Percentiles rank a stretch among this genome's conserved stretches.
Evolutionary conservation across 805 yeast species (phyloP).

Genomic region (Starmerella davenportii): DNA sequence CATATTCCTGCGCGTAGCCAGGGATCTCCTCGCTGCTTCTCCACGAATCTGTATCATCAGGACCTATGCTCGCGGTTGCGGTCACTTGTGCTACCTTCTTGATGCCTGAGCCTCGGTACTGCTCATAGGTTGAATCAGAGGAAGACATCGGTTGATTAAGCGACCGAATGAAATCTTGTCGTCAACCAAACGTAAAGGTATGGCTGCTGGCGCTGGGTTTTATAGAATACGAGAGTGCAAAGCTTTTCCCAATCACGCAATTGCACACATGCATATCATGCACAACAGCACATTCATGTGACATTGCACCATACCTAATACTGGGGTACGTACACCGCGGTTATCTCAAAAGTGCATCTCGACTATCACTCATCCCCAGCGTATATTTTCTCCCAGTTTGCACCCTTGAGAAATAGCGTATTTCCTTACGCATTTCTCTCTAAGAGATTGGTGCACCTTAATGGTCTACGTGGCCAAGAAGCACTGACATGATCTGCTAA

Average conservation of each 20-base stretch:
- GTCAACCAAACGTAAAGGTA: neutral
- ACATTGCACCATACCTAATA: neutral
- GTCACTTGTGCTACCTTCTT: neutral
- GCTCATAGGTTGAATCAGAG: neutral
- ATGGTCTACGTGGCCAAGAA: too few species aligned
- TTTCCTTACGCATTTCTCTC: neutral
- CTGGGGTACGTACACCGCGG: too few species aligned
- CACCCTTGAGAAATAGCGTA: too few species aligned
- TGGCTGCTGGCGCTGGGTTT: neutral
- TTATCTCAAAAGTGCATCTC: too few species aligned
- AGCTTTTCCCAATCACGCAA: neutral
- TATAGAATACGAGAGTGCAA: neutral
- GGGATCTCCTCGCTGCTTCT: constrained; percentile 2
- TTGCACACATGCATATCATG: neutral
- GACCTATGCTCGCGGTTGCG: neutral
- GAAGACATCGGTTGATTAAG: neutral
- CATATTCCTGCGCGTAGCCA: constrained; percentile 1
- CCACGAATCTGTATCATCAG: neutral
- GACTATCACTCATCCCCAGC: too few species aligned
- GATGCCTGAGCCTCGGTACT: neutral
- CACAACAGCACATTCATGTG: neutral
- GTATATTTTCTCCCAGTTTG: too few species aligned
- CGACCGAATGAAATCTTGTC: neutral
- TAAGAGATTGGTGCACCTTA: too few species aligned
- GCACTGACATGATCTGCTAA: too few species aligned